Base-by-base conservation (phyloP, 2,329 filamentous ascomycete species). In the Colletotrichum chrysophilum region DNA sequence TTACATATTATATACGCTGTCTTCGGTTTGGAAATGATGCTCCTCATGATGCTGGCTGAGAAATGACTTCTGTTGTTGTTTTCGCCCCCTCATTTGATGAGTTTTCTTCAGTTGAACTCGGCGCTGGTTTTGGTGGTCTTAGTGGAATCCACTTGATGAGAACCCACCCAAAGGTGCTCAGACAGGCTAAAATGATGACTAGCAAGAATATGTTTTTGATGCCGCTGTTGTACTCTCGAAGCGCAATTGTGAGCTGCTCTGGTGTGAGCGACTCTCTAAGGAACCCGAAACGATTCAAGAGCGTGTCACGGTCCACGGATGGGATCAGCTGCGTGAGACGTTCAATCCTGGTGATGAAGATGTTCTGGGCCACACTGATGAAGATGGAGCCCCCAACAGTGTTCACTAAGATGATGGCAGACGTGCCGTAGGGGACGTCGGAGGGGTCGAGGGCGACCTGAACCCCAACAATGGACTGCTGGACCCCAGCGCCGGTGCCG, bases 321-420 rank as follows among this genome's bases (percentile, higher is more conserved):
- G 67, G 67, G 16, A 70, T 70, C 9, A 70, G n/a, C 9, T 62
- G 21, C 16, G 67, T 70, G 18, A 70, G 26, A 26, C 36, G 21
- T 18, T 70, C 34, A 12, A 70, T 61, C 24, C 56, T 36, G 24
- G 67, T 32, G 18, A 70, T 16, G 21, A 70, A 62, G 4, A 70
- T 21, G n/a, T 70, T 70, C n/a, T 70, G 67, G 26, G 55, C 67
- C 5, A 70, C 67, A 13, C 67, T 70, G 56, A 70, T 62, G 67
- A 70, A 70, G 13, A 70, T 70, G 9, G 67, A 43, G 4, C 67
- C 67, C 18, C 67, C 67, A 7, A 70, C 56, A 8, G 67, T 70
- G 56, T 70, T 70, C 55, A 61, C 26, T 14, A 70, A 58, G 14
- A 70, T 70, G 36, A 70, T 70, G 4, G 67, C 67, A 26, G 67